A percentile compares a stretch with the other conserved stretches of the same genome.
Evolutionary conservation across 805 yeast species (phyloP).

Genomic region (Kluyveromyces dobzhanskii): DNA sequence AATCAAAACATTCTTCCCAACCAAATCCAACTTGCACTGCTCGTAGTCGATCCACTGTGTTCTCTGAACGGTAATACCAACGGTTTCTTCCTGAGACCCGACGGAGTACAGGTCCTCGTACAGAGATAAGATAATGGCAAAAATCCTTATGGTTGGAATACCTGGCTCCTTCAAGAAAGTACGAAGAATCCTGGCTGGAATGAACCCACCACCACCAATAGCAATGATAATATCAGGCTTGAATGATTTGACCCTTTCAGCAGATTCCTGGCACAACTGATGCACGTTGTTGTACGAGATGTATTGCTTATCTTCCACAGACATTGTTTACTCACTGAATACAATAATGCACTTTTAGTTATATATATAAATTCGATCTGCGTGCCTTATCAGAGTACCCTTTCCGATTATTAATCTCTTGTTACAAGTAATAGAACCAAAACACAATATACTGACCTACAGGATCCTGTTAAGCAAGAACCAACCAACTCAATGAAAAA

Average conservation of each 20-base stretch:
- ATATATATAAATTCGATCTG: too few relatives aligned
- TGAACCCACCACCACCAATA: slow-evolving; percentile 96
- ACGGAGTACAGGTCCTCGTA: slow-evolving; percentile 73
- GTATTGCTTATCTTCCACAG: slow-evolving; percentile 44
- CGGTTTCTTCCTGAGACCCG: slow-evolving; percentile 46
- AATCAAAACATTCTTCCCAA: slow-evolving; percentile 62
- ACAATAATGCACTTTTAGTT: too few relatives aligned
- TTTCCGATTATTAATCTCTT: too few relatives aligned
- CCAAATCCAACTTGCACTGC: slow-evolving; percentile 48
- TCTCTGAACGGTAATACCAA: slow-evolving; percentile 64
- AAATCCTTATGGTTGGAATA: slow-evolving; percentile 80
- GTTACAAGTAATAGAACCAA: too few relatives aligned
- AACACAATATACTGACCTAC: too few relatives aligned
- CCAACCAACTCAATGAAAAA: too few relatives aligned
- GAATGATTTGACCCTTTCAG: slow-evolving; percentile 56
- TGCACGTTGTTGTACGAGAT: slow-evolving; percentile 77
- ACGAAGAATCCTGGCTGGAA: slow-evolving; percentile 93
- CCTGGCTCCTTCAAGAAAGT: slow-evolving; percentile 86
- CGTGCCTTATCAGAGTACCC: too few relatives aligned
- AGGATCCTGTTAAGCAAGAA: too few relatives aligned
- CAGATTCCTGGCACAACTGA: slow-evolving; percentile 57
- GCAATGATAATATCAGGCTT: slow-evolving; percentile 90
- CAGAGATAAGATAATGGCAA: slow-evolving; percentile 87
- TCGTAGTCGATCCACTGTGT: slow-evolving; percentile 79
- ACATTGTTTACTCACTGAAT: neutral